Conservation (phyloP, 306 rosid species). For the Astragalus glycyphyllos region DNA sequence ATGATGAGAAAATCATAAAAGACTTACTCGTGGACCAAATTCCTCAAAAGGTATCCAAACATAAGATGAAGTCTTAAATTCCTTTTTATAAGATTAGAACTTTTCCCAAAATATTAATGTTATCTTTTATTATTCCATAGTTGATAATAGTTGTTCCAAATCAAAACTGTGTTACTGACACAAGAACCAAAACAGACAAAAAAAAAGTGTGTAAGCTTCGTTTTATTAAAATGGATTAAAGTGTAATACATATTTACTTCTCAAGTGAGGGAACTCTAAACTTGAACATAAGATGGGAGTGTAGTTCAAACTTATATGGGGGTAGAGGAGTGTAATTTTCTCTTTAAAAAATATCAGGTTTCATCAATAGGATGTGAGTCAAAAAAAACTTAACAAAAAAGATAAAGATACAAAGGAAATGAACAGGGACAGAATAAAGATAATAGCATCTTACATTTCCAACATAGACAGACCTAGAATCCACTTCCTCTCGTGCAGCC, state of each 20-base stretch:
- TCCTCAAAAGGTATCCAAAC: no score
- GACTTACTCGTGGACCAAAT: no score
- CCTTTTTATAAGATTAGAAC: no score
- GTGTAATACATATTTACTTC: neutral
- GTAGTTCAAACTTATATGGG: neutral
- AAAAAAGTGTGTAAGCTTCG: neutral
- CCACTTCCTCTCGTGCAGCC: slow-evolving; percentile 78
- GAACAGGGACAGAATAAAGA: slow-evolving; percentile 25
- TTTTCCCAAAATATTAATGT: no score
- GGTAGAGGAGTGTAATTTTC: neutral
- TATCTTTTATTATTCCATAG: no score
- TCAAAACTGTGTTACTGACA: neutral
- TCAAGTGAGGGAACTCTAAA: neutral
- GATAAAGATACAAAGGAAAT: neutral
- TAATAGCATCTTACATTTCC: slow-evolving; percentile 72
- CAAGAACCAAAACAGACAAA: no score
- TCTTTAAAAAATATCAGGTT: neutral
- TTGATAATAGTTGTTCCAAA: no score
- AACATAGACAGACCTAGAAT: slow-evolving; percentile 76
- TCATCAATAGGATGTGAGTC: neutral
- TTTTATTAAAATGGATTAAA: neutral
- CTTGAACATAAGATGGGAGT: neutral
- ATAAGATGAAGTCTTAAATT: no score
- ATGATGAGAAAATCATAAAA: no score
- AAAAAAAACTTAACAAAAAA: neutral